Evolutionary conservation across 1,139 yeast species (phyloP).

Genomic region (Debaryomyces nepalensis): DNA sequence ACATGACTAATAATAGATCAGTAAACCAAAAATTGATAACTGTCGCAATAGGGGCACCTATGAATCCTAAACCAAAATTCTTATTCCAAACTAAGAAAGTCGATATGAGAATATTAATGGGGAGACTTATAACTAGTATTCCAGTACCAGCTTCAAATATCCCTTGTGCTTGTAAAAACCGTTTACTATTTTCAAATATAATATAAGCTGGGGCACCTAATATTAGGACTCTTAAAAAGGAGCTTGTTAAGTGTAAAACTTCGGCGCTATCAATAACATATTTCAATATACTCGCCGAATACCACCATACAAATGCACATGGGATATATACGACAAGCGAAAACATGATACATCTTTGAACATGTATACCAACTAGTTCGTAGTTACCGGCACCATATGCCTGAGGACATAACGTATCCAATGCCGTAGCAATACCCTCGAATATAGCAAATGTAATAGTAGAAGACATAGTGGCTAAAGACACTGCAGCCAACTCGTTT

Average conservation of each 20-base stretch:
- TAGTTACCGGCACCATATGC: conserved; percentile 76
- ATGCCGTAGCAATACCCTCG: conserved; percentile 86
- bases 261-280: conserved; percentile 61
- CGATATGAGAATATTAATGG: conserved; percentile 71
- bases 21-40: conserved; percentile 73
- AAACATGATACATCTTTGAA: conserved; percentile 65
- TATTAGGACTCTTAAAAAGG: conserved; percentile 66
- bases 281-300: conserved; percentile 56
- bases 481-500: conserved; percentile 76
- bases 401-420: conserved; percentile 87
- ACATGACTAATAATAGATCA: conserved; percentile 56
- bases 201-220: conserved; percentile 87
- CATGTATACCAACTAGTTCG: conserved; percentile 62
- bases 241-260: conserved; percentile 65
- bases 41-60: conserved; percentile 77
- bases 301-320: conserved; percentile 68
- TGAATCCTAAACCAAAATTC: conserved; percentile 61
- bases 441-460: conserved; percentile 83
- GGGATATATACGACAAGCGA: conserved; percentile 63
- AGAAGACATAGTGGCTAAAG: conserved; percentile 86
- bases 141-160: conserved; percentile 90
- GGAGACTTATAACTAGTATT: conserved; percentile 77
- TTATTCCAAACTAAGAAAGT: conserved; percentile 81
- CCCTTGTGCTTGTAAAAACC: conserved; percentile 89
- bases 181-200: conserved; percentile 78